Evolutionary conservation across 1,139 yeast genomes (phyloP), one percentile per base, ranked within the genome.

Genomic region (Saccharomycopsis hybrid): DNA sequence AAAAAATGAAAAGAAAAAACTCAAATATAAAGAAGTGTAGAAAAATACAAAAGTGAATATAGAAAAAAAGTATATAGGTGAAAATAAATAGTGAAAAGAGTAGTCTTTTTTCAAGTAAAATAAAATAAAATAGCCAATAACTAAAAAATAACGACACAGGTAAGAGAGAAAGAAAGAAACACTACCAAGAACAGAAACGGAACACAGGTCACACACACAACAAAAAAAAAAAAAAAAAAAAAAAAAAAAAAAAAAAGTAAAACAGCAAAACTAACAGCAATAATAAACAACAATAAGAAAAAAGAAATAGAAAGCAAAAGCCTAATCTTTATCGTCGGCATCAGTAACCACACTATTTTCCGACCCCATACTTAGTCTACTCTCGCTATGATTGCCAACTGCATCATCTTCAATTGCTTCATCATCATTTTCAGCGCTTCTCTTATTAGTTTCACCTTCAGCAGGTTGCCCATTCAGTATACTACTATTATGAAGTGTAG

Each of bases 81-180:
- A 29, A 9, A 40, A 40, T 33, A 32, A 32, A 40, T n/a, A 40
- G 13, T 13, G 24, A 36, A 27, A 40, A 29, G 29, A 38, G 30
- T 29, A 43, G 33, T 33, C 24, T 7, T 43, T 43, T 36, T 27
- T n/a, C 25, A 43, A 33, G 8, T 5, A 35, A 13, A 43, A 43
- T 35, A 25, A 25, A 27, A 13, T 32, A 32, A 13, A 7, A 36
- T 36, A 3, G 24, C 13, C 13, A 36, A 36, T 13, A 36, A 25
- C 39, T 36, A 36, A 36, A 27, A 27, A 3, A 40, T 27, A 3
- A 13, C 11, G 28, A 39, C 4, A 39, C 9, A n/a, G 13, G 13
- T 28, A 27, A 29, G 8, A n/a, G 13, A 13, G 43, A 29, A 27
- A 42, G 28, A 29, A 2, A 31, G 24, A 11, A 43, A 33, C 11